Percentiles rank a stretch among this genome's conserved stretches.
Conservation (phyloP, 129 eudicot genomes). For the Flaveria bidentis region DNA sequence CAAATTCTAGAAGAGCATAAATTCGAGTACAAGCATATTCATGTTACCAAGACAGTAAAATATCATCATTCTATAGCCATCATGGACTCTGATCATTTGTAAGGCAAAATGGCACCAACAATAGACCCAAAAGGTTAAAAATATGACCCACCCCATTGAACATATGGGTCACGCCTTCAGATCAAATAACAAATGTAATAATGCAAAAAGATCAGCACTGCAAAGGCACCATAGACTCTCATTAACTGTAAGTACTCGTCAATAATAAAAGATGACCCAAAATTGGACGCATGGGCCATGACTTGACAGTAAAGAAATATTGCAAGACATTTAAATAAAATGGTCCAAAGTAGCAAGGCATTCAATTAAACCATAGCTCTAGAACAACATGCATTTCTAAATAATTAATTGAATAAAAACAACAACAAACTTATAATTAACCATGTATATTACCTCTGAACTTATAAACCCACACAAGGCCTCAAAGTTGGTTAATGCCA, state of each 20-base stretch:
- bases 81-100: neutral
- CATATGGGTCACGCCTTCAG: neutral
- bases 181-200: neutral
- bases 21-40: conserved; percentile 1
- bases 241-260: too few relatives aligned
- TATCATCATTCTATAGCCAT: neutral
- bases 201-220: neutral
- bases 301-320: neutral
- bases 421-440: neutral
- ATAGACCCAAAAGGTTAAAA: neutral
- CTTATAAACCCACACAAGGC: conserved; percentile 82
- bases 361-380: neutral
- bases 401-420: neutral
- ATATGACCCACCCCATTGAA: conserved; percentile 10
- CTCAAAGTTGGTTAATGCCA: conserved; percentile 86
- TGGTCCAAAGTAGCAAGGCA: neutral
- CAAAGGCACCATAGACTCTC: neutral
- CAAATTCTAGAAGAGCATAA: neutral
- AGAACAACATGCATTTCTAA: neutral
- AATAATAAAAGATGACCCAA: neutral
- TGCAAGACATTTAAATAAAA: neutral
- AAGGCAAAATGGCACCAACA: neutral
- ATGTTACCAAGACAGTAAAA: conserved; percentile 9
- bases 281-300: neutral
- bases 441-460: conserved; percentile 51